Evolutionary conservation across 805 yeast genomes (phyloP), one percentile per base, ranked within the genome.

Genomic region (Barnettozyma salicaria): DNA sequence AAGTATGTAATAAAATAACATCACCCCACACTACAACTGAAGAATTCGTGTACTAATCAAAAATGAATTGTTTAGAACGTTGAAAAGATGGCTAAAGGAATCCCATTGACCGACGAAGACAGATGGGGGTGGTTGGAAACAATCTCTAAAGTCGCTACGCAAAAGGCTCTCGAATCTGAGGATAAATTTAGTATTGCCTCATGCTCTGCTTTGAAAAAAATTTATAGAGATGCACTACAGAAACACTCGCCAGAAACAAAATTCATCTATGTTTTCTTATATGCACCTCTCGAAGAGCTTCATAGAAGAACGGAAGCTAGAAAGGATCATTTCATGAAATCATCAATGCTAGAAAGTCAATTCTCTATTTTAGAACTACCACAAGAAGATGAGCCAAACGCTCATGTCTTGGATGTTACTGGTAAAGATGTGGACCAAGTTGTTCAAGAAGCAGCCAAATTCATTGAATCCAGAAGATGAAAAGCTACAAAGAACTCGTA

Each of bases 41-140:
- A 17, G 16, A 13, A 18, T 18, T n/a, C n/a, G n/a, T n/a, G n/a
- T n/a, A n/a, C n/a, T n/a, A n/a, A n/a, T n/a, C n/a, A n/a, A n/a
- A n/a, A n/a, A n/a, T n/a, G n/a, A n/a, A n/a, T n/a, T n/a, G n/a
- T n/a, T n/a, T 9, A 36, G 37, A 92, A 92, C 56, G 67, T 90
- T 11, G 77, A 70, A 14, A 92, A 92, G 59, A 92, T 92, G 98
- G 60, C 82, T 3, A 51, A 65, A 16, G 95, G 95, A 0, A 68
- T 74, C 16, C 95, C 97, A 2, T 65, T 92, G 40, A 74, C 79
- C 0, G 98, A 92, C 54, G 92, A 79, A 2, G 98, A 92, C 59
- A 65, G 98, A 42, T 84, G 90, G 89, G 89, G 73, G 1, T 92
- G 98, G 98, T 68, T 92, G 14, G 59, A 65, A 26, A 55, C 57